Conservation (phyloP, 2,329 filamentous ascomycete species). For the Lachnellula occidentalis region DNA sequence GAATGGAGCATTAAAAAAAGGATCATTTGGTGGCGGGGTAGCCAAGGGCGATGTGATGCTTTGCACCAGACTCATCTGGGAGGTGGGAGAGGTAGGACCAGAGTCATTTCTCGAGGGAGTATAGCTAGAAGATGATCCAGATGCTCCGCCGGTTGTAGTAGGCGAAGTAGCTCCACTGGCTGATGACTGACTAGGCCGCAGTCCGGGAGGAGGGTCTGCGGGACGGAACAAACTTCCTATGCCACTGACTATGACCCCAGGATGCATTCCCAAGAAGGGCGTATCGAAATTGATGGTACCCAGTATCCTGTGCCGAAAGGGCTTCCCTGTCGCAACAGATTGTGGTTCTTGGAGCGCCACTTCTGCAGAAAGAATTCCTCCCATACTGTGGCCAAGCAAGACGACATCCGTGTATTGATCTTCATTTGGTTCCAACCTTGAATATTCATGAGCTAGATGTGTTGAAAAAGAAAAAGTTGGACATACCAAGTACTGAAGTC, state of each 20-base stretch:
- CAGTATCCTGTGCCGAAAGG: constrained; percentile 68
- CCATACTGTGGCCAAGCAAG: constrained; percentile 84
- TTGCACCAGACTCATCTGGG: constrained; percentile 20
- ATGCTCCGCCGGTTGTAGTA: constrained; percentile 13
- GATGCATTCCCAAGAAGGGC: constrained; percentile 83
- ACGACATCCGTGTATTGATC: constrained; percentile 69
- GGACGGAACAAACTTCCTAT: constrained; percentile 69
- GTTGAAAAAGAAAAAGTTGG: background rate
- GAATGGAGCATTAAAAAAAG: constrained; percentile 71
- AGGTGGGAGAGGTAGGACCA: constrained; percentile 16
- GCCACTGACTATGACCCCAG: constrained; percentile 77
- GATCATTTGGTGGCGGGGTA: constrained; percentile 37
- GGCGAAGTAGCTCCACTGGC: constrained; percentile 15
- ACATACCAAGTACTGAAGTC: constrained; percentile 73
- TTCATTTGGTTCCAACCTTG: constrained; percentile 70
- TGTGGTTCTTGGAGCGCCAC: constrained; percentile 54
- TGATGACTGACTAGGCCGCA: constrained; percentile 10
- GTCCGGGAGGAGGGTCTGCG: constrained; percentile 30
- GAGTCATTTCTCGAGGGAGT: constrained; percentile 18
- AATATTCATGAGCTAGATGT: constrained; percentile 12
- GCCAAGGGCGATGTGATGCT: constrained; percentile 23
- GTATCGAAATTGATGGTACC: constrained; percentile 80
- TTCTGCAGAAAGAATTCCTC: constrained; percentile 76
- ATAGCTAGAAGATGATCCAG: constrained; percentile 18
- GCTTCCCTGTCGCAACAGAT: constrained; percentile 22